Evolutionary conservation across 352 stramenopile genomes (phyloP), one percentile per base, ranked within the genome.

Genomic region (Globisporangium uncinulatum): DNA sequence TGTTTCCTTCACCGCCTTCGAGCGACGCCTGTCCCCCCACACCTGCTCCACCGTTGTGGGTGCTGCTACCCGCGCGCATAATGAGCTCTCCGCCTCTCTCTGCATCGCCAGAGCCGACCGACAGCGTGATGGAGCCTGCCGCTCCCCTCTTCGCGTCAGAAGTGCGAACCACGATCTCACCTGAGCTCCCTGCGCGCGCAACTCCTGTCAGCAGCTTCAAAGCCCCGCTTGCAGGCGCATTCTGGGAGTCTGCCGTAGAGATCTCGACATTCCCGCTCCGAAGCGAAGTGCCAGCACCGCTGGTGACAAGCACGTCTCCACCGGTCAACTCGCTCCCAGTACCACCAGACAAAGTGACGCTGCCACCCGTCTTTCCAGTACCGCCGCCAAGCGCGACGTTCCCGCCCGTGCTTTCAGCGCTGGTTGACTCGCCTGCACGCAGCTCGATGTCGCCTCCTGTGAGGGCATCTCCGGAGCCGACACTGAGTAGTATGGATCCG

Each of bases 191-290:
- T 51, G 50, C 49, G 8, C 39, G 65, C 29, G 69, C 54, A 4
- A 50, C 47, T 8, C 69, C 69, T 4, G 65, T 71, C 9, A 32
- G 29, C 4, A 76, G 34, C 46, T 66, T 50, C 11, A 76, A 48
- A 1, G 50, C 59, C 0, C 65, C 69, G 31, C 62, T 76, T 6
- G 53, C 41, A 19, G 48, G 52, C 4, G 62, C 42, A 24, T 43
- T 49, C 31, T 49, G 61, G 29, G 51, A 50, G 5, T 70, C 62
- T 9, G 59, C 59, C 1, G 51, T 69, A 34, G 46, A 48, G 10
- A 76, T 62, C 9, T 59, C n/a, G 15, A 76, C 52, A 34, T 65
- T 48, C 42, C 68, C 68, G 42, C 58, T 71, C 19, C 61, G 49
- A 10, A 62, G 14, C 37, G 39, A 36, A 6, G 65, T 37, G 13